Base-by-base conservation (phyloP, 2,329 filamentous ascomycete genomes). In the Exophiala spinifera region DNA sequence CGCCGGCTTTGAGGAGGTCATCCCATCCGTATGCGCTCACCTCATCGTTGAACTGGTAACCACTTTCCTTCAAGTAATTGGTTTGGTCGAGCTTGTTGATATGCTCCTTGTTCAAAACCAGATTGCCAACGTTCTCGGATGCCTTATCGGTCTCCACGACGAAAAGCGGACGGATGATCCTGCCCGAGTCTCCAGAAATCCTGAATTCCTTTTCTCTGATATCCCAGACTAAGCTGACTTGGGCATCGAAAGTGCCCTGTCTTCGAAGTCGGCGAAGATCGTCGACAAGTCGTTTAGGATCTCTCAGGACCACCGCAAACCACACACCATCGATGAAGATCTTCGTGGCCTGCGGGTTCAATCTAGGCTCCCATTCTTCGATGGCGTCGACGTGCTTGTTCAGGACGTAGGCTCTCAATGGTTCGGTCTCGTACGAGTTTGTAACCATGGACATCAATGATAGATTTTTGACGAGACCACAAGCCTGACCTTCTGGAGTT, bases 361-460 rank as follows among this genome's bases (percentile, higher is more conserved):
- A 80, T 56, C 87, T 77, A 4, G 89, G 88, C 68, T 94, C 89
- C 66, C 96, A 99, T 70, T 99, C 94, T 70, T 99, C 94, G 0
- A 99, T 79, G 1, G 96, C 84, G 68, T 97, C 92, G 90, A 99
- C 96, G 66, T 92, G 91, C 61, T 91, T 81, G 63, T 92, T 88
- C 63, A 92, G 89, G 89, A 99, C 94, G 76, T 95, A 99, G 64
- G 96, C 89, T 36, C 92, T 84, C 64, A 97, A 88, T 1, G 92
- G 91, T 53, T 92, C 88, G 15, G 89, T 89, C 14, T 91, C 90
- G 25, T 91, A 95, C 65, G 92, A 92, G 46, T 97, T 91, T 66
- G 91, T 96, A 67, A 99, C 91, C 66, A 95, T 96, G 69, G 94
- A 97, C 92, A 99, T 97, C 49, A 99, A 79, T 4, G 94, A 91